Evolutionary conservation across 73 alveolate species (phyloP), one percentile per base, ranked within the genome.

Genomic region (Durusdinium trenchii): DNA sequence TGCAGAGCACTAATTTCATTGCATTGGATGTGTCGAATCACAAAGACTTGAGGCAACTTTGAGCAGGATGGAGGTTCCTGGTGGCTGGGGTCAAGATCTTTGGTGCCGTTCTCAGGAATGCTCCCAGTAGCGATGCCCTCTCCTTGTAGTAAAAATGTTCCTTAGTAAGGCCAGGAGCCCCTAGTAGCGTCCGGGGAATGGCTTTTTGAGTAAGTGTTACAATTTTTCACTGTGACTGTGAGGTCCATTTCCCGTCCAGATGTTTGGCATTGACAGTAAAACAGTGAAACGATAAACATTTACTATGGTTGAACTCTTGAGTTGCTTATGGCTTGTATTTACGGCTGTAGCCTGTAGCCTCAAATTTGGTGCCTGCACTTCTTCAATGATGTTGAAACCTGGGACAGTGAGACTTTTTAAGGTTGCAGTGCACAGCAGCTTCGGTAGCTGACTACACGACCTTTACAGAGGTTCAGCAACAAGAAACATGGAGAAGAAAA

Each of bases 401-500:
- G 52, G 7, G 30, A 18, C 52, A 6, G 16, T 51, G n/a, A 32
- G 16, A 20, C 84, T 9, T 28, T 20, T 62, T 42, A 20, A 89
- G 98, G 98, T 76, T 91, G 89, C 98, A 91, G 83, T 91, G 98
- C 98, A 69, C 87, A 46, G 98, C 98, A 26, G n/a, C 64, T 46
- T 51, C 98, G 14, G 89, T 91, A 57, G 81, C 98, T 6, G 89
- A 9, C 76, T 91, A 47, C 57, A 69, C 96, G 30, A 35, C 98
- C 89, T 91, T 91, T 30, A n/a, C 86, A 14, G 98, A 91, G 98
- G 98, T 76, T 61, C 71, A n/a, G n/a, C n/a, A n/a, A n/a, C n/a
- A n/a, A n/a, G n/a, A n/a, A n/a, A n/a, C n/a, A n/a, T n/a, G n/a
- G n/a, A n/a, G n/a, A n/a, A n/a, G n/a, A n/a, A n/a, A n/a, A n/a